Conservation (phyloP, 306 rosid species). For the Inga laurina region DNA sequence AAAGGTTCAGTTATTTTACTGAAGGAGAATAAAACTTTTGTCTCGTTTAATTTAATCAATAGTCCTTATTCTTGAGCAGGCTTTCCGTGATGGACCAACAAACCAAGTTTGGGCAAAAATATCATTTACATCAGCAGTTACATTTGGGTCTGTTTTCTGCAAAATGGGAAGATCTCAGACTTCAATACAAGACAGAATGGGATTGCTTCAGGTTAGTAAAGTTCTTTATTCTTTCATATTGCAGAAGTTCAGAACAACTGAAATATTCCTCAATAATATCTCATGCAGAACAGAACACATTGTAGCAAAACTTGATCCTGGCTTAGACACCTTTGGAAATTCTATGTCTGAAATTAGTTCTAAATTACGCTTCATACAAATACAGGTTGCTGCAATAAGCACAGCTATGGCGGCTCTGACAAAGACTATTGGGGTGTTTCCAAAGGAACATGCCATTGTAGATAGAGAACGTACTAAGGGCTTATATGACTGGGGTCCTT, state of each 20-base stretch:
- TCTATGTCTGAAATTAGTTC: neutral
- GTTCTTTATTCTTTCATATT: constrained; percentile 28
- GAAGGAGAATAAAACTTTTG: constrained; percentile 19
- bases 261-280: constrained; percentile 16
- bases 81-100: constrained; percentile 90
- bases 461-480: constrained; percentile 91
- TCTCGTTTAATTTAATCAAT: constrained; percentile 35
- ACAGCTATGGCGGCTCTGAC: constrained; percentile 99
- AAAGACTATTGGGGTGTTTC: constrained; percentile 85
- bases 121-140: constrained; percentile 87
- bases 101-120: constrained; percentile 91
- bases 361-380: neutral
- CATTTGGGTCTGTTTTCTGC: constrained; percentile 96
- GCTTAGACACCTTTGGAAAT: neutral
- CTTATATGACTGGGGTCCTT: constrained; percentile 89
- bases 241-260: constrained; percentile 8
- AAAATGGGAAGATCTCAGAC: constrained; percentile 96
- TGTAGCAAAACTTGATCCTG: neutral
- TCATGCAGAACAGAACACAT: neutral
- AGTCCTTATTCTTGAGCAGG: constrained; percentile 49
- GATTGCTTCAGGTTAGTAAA: constrained; percentile 88
- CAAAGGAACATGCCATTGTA: constrained; percentile 88
- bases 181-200: constrained; percentile 97
- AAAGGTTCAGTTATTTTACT: neutral
- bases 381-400: constrained; percentile 95